Evolutionary conservation across 148 eudicot genomes (phyloP), one percentile per base, ranked within the genome.

Genomic region (Spergularia bocconei): DNA sequence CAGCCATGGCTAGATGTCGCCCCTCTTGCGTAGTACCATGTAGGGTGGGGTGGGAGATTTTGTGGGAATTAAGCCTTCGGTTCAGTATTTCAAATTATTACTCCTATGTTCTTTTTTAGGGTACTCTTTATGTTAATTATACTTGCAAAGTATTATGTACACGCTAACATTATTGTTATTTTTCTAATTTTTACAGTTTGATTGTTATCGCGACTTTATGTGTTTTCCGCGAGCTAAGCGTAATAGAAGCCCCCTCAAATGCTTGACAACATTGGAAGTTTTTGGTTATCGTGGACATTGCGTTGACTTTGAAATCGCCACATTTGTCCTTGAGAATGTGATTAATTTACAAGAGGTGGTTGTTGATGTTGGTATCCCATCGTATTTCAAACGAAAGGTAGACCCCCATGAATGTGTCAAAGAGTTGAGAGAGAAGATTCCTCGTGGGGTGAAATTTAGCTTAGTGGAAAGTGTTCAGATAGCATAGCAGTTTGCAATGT

Each of bases 271-370:
- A 15, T 19, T 71, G 47, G 75, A 71, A 53, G 2, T 71, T 57
- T 15, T 11, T 57, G 75, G 75, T 52, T 71, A 54, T 38, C 5
- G 16, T 36, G 75, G 75, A 55, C 64, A 25, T 33, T 51, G 44
- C 39, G 6, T 71, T 39, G 75, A 71, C 75, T 14, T 71, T 38
- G 64, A 71, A 54, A 19, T 71, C 3, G 64, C 64, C 10, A 41
- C 53, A 3, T 71, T 36, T 39, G 51, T 58, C 20, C 17, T 71
- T 6, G 75, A 71, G 75, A 71, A 71, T 57, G 75, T 64, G 5
- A 19, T 56, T 57, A 58, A 41, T 11, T 51, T 71, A 13, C 62
- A 57, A 41, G 52, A 71, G 25, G 75, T 71, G 41, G 17, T 71
- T 58, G 52, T 58, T 41, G 63, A 56, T 8, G 25, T 71, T 19